These are phyloP conservation scores for Kodamaea sp. DNA, from an alignment of 1,139 yeast genomes.

Conservation along the genomic window DNA sequence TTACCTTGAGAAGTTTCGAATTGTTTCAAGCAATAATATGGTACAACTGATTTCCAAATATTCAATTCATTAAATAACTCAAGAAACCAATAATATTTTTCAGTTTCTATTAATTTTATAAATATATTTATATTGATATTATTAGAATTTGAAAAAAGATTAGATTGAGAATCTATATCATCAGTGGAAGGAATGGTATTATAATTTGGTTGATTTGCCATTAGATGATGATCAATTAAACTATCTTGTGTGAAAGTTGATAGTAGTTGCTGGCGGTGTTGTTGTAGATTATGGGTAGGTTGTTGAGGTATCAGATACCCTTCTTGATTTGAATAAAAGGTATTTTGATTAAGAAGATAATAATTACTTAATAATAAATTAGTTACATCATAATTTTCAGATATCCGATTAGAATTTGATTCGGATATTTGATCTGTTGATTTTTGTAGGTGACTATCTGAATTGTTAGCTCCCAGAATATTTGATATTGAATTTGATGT, in stretches of 20 bases:
- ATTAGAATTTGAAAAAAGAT: constrained; percentile 1
- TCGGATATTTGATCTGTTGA: constrained; percentile 5
- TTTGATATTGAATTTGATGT: constrained; percentile 1
- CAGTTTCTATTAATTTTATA: constrained; percentile 27
- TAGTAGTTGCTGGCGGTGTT: constrained; percentile 3
- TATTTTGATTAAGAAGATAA: not conserved
- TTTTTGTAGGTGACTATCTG: not conserved
- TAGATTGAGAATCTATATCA: not conserved
- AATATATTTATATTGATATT: constrained; percentile 17
- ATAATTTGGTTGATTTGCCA: constrained; percentile 3
- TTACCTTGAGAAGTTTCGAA: constrained; percentile 8
- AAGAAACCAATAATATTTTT: constrained; percentile 37
- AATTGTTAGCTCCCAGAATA: constrained; percentile 4
- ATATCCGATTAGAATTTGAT: constrained; percentile 15
- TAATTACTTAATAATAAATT: constrained; percentile 19
- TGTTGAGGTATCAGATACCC: constrained; percentile 1
- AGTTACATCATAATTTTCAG: constrained; percentile 24
- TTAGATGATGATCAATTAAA: constrained; percentile 1
- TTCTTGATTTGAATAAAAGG: not conserved
- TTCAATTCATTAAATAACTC: constrained; percentile 39
- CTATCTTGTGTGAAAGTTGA: constrained; percentile 5
- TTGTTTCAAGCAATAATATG: constrained; percentile 29
- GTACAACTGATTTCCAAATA: constrained; percentile 41
- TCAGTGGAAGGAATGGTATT: not conserved
- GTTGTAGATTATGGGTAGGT: not conserved